Conservation (phyloP, 1,284 basidiomycete species). For the Fomitopsis schrenkii region DNA sequence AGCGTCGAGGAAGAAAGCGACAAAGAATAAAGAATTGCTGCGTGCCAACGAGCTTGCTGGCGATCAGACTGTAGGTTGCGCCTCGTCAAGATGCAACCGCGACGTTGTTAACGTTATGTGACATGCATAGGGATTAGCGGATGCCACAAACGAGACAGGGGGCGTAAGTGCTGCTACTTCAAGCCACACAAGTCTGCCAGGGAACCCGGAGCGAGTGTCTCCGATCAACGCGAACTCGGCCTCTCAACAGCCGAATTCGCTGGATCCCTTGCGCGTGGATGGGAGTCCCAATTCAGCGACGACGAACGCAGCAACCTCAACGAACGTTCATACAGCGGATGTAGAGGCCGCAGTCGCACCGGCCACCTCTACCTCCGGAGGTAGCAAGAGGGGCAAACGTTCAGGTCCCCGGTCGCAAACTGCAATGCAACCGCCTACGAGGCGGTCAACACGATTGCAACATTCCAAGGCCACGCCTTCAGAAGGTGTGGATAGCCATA, state of each 20-base stretch:
- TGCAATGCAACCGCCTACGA: neutral
- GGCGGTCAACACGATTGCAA: neutral
- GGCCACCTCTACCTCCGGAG: neutral
- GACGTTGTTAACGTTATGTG: no score
- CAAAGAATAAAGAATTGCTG: neutral
- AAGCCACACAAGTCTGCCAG: neutral
- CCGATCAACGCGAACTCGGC: neutral
- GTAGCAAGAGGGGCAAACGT: neutral
- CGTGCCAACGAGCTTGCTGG: neutral
- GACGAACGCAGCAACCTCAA: no score
- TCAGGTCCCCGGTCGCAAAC: neutral
- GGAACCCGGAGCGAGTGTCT: neutral
- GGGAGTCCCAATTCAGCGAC: no score
- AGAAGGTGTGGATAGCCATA: neutral
- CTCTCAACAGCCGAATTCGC: neutral
- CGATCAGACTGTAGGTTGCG: neutral
- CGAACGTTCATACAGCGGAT: neutral
- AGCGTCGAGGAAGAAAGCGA: neutral
- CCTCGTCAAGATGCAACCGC: neutral
- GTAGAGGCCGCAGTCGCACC: neutral
- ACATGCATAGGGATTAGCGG: neutral
- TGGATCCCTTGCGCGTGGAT: no score
- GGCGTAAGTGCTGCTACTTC: neutral
- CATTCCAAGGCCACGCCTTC: neutral
- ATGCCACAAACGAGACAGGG: neutral